Evolutionary conservation across 2,329 filamentous ascomycete species (phyloP), one percentile per base, ranked within the genome.

Genomic region (Leptographium wingfieldii): DNA sequence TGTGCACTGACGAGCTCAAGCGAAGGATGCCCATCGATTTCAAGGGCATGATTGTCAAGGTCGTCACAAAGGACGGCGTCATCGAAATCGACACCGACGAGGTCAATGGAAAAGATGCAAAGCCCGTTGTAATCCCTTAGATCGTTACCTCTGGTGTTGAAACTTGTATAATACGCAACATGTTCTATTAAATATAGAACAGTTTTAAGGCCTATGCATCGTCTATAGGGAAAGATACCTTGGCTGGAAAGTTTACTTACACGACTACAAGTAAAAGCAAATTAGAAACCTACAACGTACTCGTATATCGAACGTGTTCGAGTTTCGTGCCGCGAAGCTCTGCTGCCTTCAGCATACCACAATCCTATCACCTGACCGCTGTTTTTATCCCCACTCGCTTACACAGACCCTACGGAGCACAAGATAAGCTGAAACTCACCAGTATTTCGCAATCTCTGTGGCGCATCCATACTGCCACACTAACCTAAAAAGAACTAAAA

Each of bases 1-100:
- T 96, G 86, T 99, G 94, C 77, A 94, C 90, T 66, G 92, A 97
- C 73, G 94, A 99, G 80, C 78, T 99, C 71, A 96, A 96, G 83
- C 85, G 94, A 73, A 84, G 95, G 75, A 83, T 99, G 80, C 94
- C 94, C 62, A 92, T 99, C 71, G 94, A 99, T 73, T 99, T 97
- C 83, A 99, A 99, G 81, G 94, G 94, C 48, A 89, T 96, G 85
- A 70, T 81, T 58, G 92, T 99, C 68, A 97, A 97, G 81, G 88
- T 91, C 43, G 85, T 99, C 69, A 96, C 91, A 63, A 95, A 95
- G 77, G 90, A 97, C 67, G 94, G 95, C 12, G 87, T 99, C 63
- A 78, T 83, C 67, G 90, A 94, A 68, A 82, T 95, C 68, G 84
- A 90, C 65, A 95, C 91, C 72, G 87, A 92, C 71, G 90, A 96